Base-by-base conservation (phyloP, 2,329 filamentous ascomycete genomes). In the Colletotrichum cereale region DNA sequence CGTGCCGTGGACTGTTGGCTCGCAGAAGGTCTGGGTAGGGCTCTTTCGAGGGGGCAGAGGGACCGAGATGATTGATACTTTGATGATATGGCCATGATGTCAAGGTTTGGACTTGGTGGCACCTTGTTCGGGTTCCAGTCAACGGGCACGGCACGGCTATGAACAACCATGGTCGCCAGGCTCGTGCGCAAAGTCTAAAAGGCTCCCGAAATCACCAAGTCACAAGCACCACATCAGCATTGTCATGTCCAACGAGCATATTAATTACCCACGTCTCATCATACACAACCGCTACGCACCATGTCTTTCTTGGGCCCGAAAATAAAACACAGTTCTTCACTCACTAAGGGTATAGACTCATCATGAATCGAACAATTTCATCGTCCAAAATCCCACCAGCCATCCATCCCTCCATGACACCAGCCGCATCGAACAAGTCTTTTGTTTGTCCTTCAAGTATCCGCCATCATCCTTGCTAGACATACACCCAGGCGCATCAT, bases 301-400 rank as follows among this genome's bases (percentile, higher is more conserved):
- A 38, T 24, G 31, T n/a, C 48, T 55, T 40, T 44, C 26, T 38
- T 42, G 50, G 26, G 61, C 34, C 56, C 12, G 26, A 34, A 47
- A 50, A 50, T 12, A 50, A 48, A 62, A 70, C 60, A 65, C 55
- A 10, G 18, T 34, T 66, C 66, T 72, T 67, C 65, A 70, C 68
- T 42, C 40, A 69, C 34, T 62, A 66, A 72, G 73, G 73, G 73
- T 74, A 74, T 74, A 74, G 73, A 71, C 66, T 72, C 50, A 58
- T 65, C 57, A 71, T 67, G 58, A 74, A 74, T 74, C 60, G 57
- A 73, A 72, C 63, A 71, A 65, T 67, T 72, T 58, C 62, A 60
- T 69, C 50, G 29, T 66, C 63, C 65, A 52, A 11, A 44, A 38
- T 38, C 34, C 63, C 44, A 18, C 31, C 29, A 47, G 26, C 62